These are phyloP conservation scores for Nannochloropsis gaditana DNA, from an alignment of 108 stramenopile genomes.

Conservation along the genomic window DNA sequence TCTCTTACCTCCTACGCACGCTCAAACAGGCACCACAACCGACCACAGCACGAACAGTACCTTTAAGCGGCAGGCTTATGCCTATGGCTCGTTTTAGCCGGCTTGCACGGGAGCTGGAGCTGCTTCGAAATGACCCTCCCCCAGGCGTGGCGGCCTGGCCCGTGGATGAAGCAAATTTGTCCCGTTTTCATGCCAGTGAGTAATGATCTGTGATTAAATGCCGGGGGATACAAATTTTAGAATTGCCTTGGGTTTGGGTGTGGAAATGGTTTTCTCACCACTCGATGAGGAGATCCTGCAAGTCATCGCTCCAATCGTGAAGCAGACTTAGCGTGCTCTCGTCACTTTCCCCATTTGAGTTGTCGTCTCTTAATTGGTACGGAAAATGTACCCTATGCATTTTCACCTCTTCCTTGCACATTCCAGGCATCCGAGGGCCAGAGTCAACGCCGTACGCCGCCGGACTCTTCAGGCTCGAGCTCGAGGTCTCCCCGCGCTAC, in stretches of 20 bases:
- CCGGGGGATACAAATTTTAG: no score
- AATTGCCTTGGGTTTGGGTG: no score
- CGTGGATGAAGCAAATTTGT: constrained; percentile 58
- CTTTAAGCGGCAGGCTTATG: neutral
- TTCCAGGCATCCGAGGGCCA: constrained; percentile 60
- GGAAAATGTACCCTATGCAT: neutral
- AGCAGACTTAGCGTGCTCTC: no score
- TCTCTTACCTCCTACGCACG: neutral
- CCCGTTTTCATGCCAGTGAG: constrained; percentile 58
- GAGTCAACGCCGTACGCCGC: constrained; percentile 61
- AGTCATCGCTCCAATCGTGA: no score
- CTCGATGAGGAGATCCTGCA: no score
- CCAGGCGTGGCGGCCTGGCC: constrained; percentile 63
- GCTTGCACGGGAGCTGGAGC: constrained; percentile 59
- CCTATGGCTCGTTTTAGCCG: constrained; percentile 34
- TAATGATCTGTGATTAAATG: neutral
- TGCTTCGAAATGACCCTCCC: constrained; percentile 59
- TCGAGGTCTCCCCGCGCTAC: constrained; percentile 57
- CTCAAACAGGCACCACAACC: neutral
- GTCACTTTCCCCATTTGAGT: no score
- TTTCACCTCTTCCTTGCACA: neutral
- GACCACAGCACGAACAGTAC: neutral
- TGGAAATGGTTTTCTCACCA: no score
- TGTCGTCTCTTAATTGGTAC: no score
- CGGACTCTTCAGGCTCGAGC: constrained; percentile 59